phyloP scores from a whole-genome alignment of 1,284 basidiomycete genomes.

The Ceratobasidium papillatum region DNA sequence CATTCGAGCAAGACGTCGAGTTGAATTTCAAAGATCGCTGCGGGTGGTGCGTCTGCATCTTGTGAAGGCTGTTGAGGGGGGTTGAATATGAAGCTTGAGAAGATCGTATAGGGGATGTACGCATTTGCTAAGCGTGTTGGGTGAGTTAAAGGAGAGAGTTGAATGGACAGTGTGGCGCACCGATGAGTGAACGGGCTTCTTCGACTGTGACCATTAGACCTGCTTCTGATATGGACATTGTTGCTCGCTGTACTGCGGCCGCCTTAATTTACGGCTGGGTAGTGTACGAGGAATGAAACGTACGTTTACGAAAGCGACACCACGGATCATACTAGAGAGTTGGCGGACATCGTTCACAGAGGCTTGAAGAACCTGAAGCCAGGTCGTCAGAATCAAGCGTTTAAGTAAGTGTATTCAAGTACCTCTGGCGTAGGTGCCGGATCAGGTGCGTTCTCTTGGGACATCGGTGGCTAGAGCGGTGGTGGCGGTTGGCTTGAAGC shows the following conservation, averaged over 20 bases:
- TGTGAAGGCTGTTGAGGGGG: constrained; percentile 51
- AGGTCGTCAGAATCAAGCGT: neutral
- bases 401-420: neutral
- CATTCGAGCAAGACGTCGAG: constrained; percentile 86
- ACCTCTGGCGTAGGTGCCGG: constrained; percentile 15
- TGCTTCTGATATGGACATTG: constrained; percentile 70
- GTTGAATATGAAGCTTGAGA: constrained; percentile 76
- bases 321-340: constrained; percentile 75
- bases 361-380: constrained; percentile 72
- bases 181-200: constrained; percentile 80
- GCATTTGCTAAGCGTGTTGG: constrained; percentile 69
- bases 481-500: constrained; percentile 10
- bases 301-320: constrained; percentile 81
- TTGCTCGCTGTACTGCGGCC: constrained; percentile 68
- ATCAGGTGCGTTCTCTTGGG: constrained; percentile 9
- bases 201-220: constrained; percentile 89
- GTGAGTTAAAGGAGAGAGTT: neutral
- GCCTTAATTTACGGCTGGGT: constrained; percentile 27
- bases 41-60: constrained; percentile 50
- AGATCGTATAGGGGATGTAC: constrained; percentile 82
- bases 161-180: constrained; percentile 55
- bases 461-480: constrained; percentile 10
- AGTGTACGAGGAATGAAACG: constrained; percentile 46
- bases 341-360: constrained; percentile 82
- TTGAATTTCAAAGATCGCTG: constrained; percentile 74